Conservation (phyloP, 257 asterid genomes). For the Penstemon newberryi region DNA sequence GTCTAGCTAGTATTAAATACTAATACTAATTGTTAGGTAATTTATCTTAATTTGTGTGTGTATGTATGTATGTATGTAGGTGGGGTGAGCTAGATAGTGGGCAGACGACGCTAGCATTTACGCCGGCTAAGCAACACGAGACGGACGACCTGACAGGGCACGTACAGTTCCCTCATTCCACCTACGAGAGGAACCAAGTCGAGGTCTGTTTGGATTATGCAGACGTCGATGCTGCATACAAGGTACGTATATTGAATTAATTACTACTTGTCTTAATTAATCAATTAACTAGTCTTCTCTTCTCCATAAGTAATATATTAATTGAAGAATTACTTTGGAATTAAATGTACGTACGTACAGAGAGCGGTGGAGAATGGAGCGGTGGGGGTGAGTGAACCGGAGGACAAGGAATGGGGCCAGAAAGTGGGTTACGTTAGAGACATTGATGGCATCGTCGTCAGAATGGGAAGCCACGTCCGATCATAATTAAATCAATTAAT, state of each 20-base stretch:
- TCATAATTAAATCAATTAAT: not conserved
- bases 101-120: conserved; percentile 80
- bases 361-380: conserved; percentile 89
- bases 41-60: not conserved
- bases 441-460: conserved; percentile 63
- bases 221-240: conserved; percentile 79
- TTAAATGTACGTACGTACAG: conserved; percentile 28
- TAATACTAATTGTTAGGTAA: not conserved
- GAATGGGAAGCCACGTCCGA: conserved; percentile 64
- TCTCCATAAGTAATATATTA: too few relatives aligned
- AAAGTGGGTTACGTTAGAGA: conserved; percentile 88
- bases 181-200: conserved; percentile 47
- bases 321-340: not conserved
- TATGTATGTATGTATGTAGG: conserved; percentile 27
- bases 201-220: conserved; percentile 85
- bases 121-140: conserved; percentile 77
- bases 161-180: conserved; percentile 41
- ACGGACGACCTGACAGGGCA: conserved; percentile 73
- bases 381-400: conserved; percentile 63
- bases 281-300: too few relatives aligned
- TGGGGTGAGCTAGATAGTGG: conserved; percentile 95
- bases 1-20: too few relatives aligned
- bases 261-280: not conserved
- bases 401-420: conserved; percentile 87
- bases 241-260: conserved; percentile 31